Evolutionary conservation across 2,329 filamentous ascomycete species (phyloP).

Genomic region (Lithohypha guttulata): DNA sequence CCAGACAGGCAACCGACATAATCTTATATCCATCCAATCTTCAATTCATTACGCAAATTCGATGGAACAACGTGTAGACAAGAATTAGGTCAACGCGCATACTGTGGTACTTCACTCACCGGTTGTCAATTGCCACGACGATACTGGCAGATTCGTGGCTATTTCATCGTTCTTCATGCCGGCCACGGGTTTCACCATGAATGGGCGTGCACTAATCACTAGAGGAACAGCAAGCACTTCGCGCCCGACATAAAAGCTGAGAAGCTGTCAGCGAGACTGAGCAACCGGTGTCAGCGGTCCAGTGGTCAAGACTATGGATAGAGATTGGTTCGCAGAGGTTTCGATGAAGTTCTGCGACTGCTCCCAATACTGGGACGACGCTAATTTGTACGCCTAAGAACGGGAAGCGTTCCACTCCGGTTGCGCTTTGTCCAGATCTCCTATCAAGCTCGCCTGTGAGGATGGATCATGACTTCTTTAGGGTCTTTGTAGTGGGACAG

Average conservation of each 20-base stretch:
- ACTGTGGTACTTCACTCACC: background rate
- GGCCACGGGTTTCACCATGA: too few species aligned
- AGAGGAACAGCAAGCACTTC: background rate
- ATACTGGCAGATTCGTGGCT: background rate
- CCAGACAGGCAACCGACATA: constrained; percentile 1
- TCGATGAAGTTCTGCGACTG: background rate
- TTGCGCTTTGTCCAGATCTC: too few species aligned
- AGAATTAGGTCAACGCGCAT: too few species aligned
- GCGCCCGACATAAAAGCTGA: background rate
- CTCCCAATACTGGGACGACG: background rate
- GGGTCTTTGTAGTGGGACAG: too few species aligned
- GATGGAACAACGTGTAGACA: too few species aligned
- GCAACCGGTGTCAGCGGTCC: background rate
- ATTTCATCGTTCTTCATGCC: background rate
- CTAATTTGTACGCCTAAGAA: background rate
- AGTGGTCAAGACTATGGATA: background rate
- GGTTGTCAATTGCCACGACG: background rate
- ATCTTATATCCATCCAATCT: background rate
- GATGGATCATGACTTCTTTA: too few species aligned
- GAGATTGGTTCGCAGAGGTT: background rate
- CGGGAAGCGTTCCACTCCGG: constrained; percentile 2
- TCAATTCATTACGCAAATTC: too few species aligned
- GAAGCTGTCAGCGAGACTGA: too few species aligned
- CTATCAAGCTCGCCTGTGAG: too few species aligned
- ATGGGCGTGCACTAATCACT: background rate